Evolutionary conservation across 495 filamentous ascomycete species (phyloP).

Genomic region (Neurospora tetrasperma): DNA sequence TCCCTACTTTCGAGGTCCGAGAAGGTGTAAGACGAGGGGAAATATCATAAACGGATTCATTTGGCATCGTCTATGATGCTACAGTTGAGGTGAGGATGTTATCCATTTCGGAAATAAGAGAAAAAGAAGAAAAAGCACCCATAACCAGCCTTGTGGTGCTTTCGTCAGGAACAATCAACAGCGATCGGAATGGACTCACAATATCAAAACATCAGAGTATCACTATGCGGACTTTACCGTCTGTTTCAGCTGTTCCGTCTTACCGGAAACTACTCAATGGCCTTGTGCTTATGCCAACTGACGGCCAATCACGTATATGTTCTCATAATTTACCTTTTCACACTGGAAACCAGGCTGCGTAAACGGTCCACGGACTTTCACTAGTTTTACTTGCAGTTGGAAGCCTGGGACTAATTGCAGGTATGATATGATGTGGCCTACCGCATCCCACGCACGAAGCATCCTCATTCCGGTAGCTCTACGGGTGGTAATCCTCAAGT

Average conservation of each 20-base stretch:
- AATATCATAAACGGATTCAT: neutral
- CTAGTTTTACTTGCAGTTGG: neutral
- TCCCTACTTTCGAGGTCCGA: neutral
- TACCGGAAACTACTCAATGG: neutral
- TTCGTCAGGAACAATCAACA: neutral
- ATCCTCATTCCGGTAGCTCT: neutral
- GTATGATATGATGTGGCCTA: neutral
- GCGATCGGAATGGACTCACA: neutral
- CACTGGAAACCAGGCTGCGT: neutral
- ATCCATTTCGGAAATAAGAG: neutral
- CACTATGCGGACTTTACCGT: neutral
- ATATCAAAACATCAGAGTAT: neutral
- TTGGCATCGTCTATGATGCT: neutral
- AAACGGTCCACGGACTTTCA: neutral
- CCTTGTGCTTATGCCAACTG: neutral
- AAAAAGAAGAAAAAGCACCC: neutral
- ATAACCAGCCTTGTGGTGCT: neutral
- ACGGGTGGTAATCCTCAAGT: neutral
- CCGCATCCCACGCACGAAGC: neutral
- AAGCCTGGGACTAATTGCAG: neutral
- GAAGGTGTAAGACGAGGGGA: neutral
- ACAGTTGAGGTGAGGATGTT: neutral
- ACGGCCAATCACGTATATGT: neutral
- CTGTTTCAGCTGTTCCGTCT: neutral
- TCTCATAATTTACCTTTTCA: neutral